A percentile compares a stretch with the other conserved stretches of the same genome.
These are phyloP conservation scores for Sinapis alba DNA, from an alignment of 441 rosid species.

Conservation along the genomic window DNA sequence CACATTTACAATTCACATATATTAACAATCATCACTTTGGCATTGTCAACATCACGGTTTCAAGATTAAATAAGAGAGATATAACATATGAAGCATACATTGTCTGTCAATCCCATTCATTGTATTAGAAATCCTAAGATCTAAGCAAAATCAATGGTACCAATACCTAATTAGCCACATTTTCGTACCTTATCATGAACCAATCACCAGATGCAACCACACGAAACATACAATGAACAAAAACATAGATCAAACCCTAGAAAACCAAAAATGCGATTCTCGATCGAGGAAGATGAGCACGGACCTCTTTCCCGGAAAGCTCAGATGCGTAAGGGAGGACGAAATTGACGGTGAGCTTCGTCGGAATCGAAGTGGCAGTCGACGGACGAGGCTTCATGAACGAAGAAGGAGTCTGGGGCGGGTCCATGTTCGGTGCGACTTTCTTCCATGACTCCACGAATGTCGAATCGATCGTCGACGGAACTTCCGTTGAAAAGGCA, in stretches of 20 bases:
- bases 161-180: constrained; percentile 20
- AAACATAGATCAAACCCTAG: constrained; percentile 18
- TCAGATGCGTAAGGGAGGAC: constrained; percentile 79
- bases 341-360: constrained; percentile 76
- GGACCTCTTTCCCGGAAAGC: constrained; percentile 70
- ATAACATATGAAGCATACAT: not conserved
- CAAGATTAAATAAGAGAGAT: not conserved
- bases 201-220: too few species aligned
- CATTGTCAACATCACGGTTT: not conserved
- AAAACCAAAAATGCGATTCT: not conserved
- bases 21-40: not conserved
- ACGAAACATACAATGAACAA: not conserved
- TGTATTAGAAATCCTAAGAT: constrained; percentile 14
- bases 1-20: not conserved
- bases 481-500: constrained; percentile 53
- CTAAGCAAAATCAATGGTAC: constrained; percentile 19
- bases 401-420: constrained; percentile 67
- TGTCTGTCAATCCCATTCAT: not conserved
- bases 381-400: constrained; percentile 63
- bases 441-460: constrained; percentile 70
- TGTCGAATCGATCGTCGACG: constrained; percentile 48
- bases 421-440: constrained; percentile 61
- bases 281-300: constrained; percentile 1
- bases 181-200: too few species aligned
- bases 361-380: constrained; percentile 59